Percentiles rank a stretch among this genome's conserved stretches.
These are phyloP conservation scores for Taphrina populina DNA, from an alignment of 1,139 yeast species.

Conservation along the genomic window DNA sequence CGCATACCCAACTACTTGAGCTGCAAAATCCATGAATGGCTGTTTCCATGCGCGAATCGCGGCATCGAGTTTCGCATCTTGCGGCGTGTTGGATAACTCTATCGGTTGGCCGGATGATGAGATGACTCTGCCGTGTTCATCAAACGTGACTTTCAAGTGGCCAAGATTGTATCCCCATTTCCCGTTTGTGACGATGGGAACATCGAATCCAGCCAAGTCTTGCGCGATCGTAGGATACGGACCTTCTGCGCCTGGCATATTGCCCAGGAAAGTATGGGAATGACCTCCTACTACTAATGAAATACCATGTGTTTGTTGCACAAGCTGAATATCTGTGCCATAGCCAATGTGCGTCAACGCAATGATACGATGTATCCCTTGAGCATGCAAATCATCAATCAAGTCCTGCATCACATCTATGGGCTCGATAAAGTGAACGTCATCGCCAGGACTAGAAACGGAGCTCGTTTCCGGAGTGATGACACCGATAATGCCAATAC, in stretches of 20 bases:
- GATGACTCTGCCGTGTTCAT: constrained; percentile 11
- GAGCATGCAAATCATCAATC: constrained; percentile 40
- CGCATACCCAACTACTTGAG: constrained; percentile 27
- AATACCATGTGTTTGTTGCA: constrained; percentile 14
- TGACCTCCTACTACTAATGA: constrained; percentile 32
- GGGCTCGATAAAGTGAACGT: constrained; percentile 23
- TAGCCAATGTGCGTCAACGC: constrained; percentile 33
- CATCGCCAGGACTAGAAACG: constrained; percentile 23
- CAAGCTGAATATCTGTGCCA: constrained; percentile 15
- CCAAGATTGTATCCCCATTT: constrained; percentile 30
- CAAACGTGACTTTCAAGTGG: constrained; percentile 15
- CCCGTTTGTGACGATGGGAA: constrained; percentile 31
- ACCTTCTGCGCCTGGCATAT: constrained; percentile 23
- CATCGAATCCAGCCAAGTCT: constrained; percentile 20
- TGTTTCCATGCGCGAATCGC: constrained; percentile 19
- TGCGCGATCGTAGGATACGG: constrained; percentile 27
- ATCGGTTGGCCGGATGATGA: constrained; percentile 28
- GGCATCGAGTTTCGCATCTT: constrained; percentile 4
- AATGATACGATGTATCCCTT: constrained; percentile 23
- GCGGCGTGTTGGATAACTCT: not conserved
- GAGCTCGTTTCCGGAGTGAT: constrained; percentile 28
- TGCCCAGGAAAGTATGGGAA: constrained; percentile 26
- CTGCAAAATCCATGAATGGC: constrained; percentile 25
- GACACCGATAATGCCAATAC: constrained; percentile 23
- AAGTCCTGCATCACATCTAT: constrained; percentile 41